These are phyloP conservation scores for Teratosphaeriaceae sp. DNA, from an alignment of 2,329 filamentous ascomycete genomes.

Conservation along the genomic window DNA sequence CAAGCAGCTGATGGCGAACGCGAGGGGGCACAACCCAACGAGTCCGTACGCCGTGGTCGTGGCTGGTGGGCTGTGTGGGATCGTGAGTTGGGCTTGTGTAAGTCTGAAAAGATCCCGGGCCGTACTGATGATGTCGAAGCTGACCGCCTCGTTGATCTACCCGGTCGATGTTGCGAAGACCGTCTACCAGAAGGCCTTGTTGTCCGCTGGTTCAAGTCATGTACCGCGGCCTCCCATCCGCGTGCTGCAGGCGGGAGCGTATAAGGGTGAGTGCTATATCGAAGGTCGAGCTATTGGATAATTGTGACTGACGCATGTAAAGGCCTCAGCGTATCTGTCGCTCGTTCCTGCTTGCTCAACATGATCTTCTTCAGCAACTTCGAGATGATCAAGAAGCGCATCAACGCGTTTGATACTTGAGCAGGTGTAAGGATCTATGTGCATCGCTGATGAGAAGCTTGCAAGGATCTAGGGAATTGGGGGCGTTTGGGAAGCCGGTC, in stretches of 20 bases:
- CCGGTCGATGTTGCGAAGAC: slow-evolving; percentile 76
- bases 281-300: neutral
- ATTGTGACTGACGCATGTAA: neutral
- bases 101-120: slow-evolving; percentile 26
- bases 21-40: slow-evolving; percentile 65
- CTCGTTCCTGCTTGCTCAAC: slow-evolving; percentile 74
- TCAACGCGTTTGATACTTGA: slow-evolving; percentile 33
- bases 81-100: slow-evolving; percentile 78
- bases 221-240: slow-evolving; percentile 58
- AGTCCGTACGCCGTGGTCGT: slow-evolving; percentile 72
- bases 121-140: slow-evolving; percentile 7
- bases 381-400: slow-evolving; percentile 65
- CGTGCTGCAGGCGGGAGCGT: slow-evolving; percentile 72
- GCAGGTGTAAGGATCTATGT: neutral
- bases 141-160: slow-evolving; percentile 37
- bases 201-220: slow-evolving; percentile 58
- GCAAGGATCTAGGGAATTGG: neutral
- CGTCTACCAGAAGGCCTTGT: slow-evolving; percentile 75
- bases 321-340: slow-evolving; percentile 71
- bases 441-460: neutral
- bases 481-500: slow-evolving; percentile 2
- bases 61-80: slow-evolving; percentile 73
- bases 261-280: slow-evolving; percentile 51
- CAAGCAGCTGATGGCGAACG: slow-evolving; percentile 73
- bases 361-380: slow-evolving; percentile 87